Evolutionary conservation across 371 early-diverging fungal genomes (phyloP), one percentile per base, ranked within the genome.

Genomic region (Apophysomyces ossiformis): DNA sequence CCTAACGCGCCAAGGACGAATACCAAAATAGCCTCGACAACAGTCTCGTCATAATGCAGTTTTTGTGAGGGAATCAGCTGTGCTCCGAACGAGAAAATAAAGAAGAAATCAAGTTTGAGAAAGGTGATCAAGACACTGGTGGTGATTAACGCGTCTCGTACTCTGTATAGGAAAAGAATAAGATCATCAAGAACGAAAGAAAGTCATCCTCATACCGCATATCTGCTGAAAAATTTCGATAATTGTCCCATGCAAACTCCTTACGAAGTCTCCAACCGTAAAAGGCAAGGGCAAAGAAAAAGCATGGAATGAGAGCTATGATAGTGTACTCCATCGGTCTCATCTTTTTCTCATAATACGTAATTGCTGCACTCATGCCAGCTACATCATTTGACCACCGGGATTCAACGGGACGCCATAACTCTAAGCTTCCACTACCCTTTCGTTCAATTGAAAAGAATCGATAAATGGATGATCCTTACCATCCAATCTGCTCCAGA

Each of bases 241-340:
- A 83, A 41, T 83, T 83, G 58, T 83, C 84, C 83, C 84, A 83
- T 54, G 84, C 84, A 64, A 83, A 83, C 35, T 75, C 74, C 56
- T 81, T 83, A 35, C 81, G 79, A 16, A 83, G 56, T 43, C 75
- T 65, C 77, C 77, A 83, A 8, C 72, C 78, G 58, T 79, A 72
- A 43, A 59, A 79, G 12, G 74, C 69, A 43, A 83, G 58, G 6
- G 68, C 62, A n/a, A 81, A 18, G 58, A 83, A 83, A 61, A 77
- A 83, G 9, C 61, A 47, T 1, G 84, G 84, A 50, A 83, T 83
- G 44, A 83, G 60, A n/a, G 66, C 84, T 66, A 83, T 83, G 35
- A 83, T 83, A 18, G 76, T 70, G 59, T 77, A 83, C 58, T 83
- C 84, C 36, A 83, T 64, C 1, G 84, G 84, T 2, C 74, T 60